These are phyloP conservation scores for Erythrobasidium yunnanense DNA, from an alignment of 768 basidiomycete species.

Conservation along the genomic window DNA sequence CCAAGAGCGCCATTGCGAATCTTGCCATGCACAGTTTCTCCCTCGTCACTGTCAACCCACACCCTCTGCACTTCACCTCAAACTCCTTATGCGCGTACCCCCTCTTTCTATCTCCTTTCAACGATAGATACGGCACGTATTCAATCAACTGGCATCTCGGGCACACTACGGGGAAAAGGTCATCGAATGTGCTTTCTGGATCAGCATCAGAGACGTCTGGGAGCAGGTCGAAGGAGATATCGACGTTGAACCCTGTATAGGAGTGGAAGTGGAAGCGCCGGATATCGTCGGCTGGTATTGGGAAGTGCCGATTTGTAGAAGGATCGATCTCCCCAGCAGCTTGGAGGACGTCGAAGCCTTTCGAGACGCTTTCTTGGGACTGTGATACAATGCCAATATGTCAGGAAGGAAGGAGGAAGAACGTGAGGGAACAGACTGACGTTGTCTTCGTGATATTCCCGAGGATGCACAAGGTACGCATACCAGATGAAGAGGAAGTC, in stretches of 20 bases:
- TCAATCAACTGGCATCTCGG: background rate
- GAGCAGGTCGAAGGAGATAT: background rate
- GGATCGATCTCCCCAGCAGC: slow-evolving; percentile 6
- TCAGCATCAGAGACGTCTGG: background rate
- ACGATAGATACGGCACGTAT: slow-evolving; percentile 7
- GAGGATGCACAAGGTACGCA: slow-evolving; percentile 19
- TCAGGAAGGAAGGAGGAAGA: background rate
- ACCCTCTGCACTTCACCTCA: background rate
- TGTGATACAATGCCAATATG: background rate
- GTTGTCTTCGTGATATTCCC: slow-evolving; percentile 9
- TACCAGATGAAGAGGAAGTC: slow-evolving; percentile 20
- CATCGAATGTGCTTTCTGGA: too few species aligned
- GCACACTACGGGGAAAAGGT: slow-evolving; percentile 1
- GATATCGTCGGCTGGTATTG: background rate
- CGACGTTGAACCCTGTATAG: slow-evolving; percentile 9
- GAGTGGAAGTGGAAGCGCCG: background rate
- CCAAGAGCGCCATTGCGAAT: slow-evolving; percentile 1
- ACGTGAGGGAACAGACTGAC: background rate
- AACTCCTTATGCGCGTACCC: slow-evolving; percentile 17
- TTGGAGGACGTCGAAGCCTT: slow-evolving; percentile 7
- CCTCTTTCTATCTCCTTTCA: background rate
- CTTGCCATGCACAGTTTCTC: slow-evolving; percentile 3
- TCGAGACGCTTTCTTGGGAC: background rate
- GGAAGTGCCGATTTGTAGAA: background rate
- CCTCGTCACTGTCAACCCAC: background rate